Base-by-base conservation (phyloP, 106 monocot species). In the Narthecium ossifragum region DNA sequence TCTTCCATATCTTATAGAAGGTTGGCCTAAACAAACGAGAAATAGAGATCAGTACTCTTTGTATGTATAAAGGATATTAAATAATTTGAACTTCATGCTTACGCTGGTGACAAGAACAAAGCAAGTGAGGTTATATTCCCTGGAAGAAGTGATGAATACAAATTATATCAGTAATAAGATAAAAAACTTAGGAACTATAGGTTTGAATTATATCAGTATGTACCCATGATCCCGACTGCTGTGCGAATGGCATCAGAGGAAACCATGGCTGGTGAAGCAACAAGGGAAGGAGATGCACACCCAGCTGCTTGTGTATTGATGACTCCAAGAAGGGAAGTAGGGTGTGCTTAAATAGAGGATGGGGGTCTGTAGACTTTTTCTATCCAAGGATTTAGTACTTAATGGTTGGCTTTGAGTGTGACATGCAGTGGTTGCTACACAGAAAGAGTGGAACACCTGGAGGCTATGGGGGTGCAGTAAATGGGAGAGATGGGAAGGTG, bases 61-160 rank as follows among this genome's bases (percentile, higher is more conserved):
- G n/a, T 9, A 13, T 21, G 18, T 18, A 12, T 52, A 27, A 12
- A 13, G 26, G 11, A 29, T 18, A 28, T 15, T 41, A 37, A 25
- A 4, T 34, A 2, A 25, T 28, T 13, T 34, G 26, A 4, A 38
- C 39, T 11, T 39, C 27, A 9, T 63, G 55, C 87, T 73, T 88
- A 88, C 87, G 75, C 61, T 58, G 87, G 87, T 18, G 87, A 88
- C 12, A 88, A 62, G 55, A 88, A 88, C 24, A 88, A 27, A 3
- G 31, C 82, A 8, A 82, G 70, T 22, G 87, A 64, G 34, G 76
- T 88, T 9, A 67, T 70, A 62, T 88, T 88, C 25, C 87, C 87
- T 82, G 82, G 51, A 77, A 57, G n/a, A 54, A 43, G 21, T 2
- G 2, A 29, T 18, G 30, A 6, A 13, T 0, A 37, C 11, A 37